A percentile compares a stretch with the other conserved stretches of the same genome.
Conservation (phyloP, 345 rosid species). For the Eucalyptus globulus region DNA sequence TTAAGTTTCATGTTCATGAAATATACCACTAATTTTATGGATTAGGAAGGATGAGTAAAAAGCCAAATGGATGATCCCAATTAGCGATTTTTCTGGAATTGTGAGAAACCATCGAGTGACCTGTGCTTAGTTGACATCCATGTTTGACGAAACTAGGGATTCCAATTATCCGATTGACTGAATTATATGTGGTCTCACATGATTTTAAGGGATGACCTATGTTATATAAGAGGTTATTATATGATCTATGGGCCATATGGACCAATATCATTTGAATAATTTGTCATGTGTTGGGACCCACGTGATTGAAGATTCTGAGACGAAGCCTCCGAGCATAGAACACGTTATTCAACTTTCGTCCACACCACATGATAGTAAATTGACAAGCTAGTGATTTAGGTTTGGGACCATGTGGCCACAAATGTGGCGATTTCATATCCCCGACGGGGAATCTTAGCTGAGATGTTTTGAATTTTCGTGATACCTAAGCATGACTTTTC, state of each 20-base stretch:
- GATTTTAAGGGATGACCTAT: background rate
- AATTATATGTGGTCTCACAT: background rate
- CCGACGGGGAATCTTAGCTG: background rate
- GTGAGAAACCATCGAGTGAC: background rate
- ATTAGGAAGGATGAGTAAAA: background rate
- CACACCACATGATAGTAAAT: background rate
- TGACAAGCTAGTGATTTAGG: background rate
- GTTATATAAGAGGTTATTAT: background rate
- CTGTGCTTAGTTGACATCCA: background rate
- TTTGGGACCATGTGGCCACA: background rate
- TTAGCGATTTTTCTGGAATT: background rate
- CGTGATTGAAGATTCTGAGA: background rate
- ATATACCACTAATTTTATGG: background rate
- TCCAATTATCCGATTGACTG: background rate
- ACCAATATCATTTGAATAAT: background rate
- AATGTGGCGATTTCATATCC: background rate
- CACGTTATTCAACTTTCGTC: background rate
- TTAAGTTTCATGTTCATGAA: background rate
- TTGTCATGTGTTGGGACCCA: background rate
- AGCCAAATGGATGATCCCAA: background rate
- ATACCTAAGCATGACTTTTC: background rate
- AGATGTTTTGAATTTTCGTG: background rate
- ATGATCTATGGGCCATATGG: background rate
- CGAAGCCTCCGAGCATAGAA: background rate
- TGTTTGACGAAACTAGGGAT: background rate